Conservation (phyloP, 176 grass and related monocot species). For the Metroxylon sagu region DNA sequence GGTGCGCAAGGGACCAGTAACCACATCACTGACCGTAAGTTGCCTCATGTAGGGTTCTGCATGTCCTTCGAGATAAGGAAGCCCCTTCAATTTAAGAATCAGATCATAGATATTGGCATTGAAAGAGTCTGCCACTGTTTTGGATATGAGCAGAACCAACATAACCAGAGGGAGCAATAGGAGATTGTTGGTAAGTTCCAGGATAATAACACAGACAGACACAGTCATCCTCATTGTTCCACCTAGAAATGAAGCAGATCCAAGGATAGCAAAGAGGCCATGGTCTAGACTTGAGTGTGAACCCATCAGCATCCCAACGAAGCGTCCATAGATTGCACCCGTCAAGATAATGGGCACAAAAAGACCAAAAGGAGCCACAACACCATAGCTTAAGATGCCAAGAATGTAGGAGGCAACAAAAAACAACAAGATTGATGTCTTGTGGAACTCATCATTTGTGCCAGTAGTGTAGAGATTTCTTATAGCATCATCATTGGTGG, state of each 20-base stretch:
- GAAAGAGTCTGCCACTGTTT: conserved; percentile 76
- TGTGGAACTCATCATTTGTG: conserved; percentile 67
- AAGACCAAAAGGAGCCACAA: conserved; percentile 71
- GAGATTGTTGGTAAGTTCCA: conserved; percentile 95
- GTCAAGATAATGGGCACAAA: conserved; percentile 93
- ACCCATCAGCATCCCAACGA: conserved; percentile 55
- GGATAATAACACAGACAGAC: conserved; percentile 71
- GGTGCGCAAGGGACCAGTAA: conserved; percentile 48
- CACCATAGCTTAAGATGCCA: conserved; percentile 83
- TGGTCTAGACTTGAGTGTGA: conserved; percentile 55
- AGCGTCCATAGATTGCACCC: conserved; percentile 76
- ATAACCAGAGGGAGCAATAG: conserved; percentile 82
- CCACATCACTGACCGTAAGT: conserved; percentile 62
- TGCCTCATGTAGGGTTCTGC: conserved; percentile 96
- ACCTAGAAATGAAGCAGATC: conserved; percentile 84
- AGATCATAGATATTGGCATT: conserved; percentile 84
- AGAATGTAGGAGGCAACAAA: conserved; percentile 66
- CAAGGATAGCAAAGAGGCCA: conserved; percentile 80
- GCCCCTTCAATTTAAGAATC: conserved; percentile 62
- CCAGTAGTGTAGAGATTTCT: conserved; percentile 71
- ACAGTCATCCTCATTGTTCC: conserved; percentile 87
- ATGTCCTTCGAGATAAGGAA: conserved; percentile 77
- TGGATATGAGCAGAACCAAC: conserved; percentile 90
- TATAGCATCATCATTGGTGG: conserved; percentile 88
- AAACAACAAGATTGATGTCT: conserved; percentile 48